Percentiles rank a stretch among this genome's conserved stretches.
These are phyloP conservation scores for Pythium biforme DNA, from an alignment of 352 stramenopile species.

Conservation along the genomic window DNA sequence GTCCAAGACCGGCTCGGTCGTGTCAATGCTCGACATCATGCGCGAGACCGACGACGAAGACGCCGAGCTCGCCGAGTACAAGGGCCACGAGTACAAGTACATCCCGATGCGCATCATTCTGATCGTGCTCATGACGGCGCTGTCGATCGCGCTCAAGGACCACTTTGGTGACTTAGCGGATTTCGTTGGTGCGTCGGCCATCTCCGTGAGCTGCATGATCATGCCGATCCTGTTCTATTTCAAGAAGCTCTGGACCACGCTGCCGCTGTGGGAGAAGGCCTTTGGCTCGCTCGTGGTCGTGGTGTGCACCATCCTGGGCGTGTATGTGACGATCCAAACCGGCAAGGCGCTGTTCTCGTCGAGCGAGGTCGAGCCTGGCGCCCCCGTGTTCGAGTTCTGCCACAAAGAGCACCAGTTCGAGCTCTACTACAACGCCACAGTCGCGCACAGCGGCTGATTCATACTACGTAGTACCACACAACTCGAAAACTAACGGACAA, in stretches of 20 bases:
- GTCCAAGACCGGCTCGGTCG: constrained; percentile 36
- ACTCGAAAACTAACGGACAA: too few species aligned
- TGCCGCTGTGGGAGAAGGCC: constrained; percentile 16
- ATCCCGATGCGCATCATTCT: constrained; percentile 54
- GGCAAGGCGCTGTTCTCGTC: constrained; percentile 10
- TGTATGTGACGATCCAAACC: constrained; percentile 14
- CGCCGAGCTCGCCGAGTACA: constrained; percentile 42
- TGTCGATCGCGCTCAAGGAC: constrained; percentile 35
- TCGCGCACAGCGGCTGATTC: constrained; percentile 2
- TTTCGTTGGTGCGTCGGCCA: constrained; percentile 60
- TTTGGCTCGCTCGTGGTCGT: constrained; percentile 11
- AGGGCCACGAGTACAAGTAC: constrained; percentile 50
- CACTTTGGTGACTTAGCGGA: constrained; percentile 68
- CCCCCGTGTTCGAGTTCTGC: constrained; percentile 28
- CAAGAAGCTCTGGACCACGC: constrained; percentile 56
- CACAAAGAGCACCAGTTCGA: constrained; percentile 23
- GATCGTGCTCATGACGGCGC: constrained; percentile 44
- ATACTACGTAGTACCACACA: background rate
- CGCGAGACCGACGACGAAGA: constrained; percentile 33
- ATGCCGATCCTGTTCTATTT: constrained; percentile 73
- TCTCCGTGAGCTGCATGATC: constrained; percentile 62
- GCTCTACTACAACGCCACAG: constrained; percentile 28
- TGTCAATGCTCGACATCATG: constrained; percentile 42
- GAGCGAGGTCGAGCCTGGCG: background rate
- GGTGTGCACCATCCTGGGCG: constrained; percentile 8